phyloP scores from a whole-genome alignment of 2,329 filamentous ascomycete species.

The Fusarium luffae region DNA sequence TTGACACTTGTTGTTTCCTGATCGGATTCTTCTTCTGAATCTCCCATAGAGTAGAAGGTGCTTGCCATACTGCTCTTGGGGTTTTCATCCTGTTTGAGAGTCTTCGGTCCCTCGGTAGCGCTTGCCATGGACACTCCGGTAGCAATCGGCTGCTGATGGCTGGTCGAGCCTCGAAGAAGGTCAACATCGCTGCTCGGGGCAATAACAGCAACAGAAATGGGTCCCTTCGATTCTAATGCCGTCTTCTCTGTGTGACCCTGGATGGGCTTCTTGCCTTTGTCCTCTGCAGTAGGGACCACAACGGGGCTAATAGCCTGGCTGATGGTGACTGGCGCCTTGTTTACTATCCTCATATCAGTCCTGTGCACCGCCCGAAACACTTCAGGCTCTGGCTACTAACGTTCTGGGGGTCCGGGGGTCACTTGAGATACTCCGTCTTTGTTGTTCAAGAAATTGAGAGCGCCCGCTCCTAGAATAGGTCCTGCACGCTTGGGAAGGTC shows the following conservation, averaged over 20 bases:
- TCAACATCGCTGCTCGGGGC: not conserved
- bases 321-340: not conserved
- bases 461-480: constrained; percentile 35
- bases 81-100: not conserved
- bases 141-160: not conserved
- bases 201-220: not conserved
- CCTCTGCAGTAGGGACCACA: not conserved
- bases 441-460: constrained; percentile 41
- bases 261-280: not conserved
- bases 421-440: constrained; percentile 10
- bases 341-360: constrained; percentile 14
- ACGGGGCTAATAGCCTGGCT: not conserved
- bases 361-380: not conserved
- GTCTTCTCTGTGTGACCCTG: not conserved
- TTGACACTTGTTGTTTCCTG: not conserved
- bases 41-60: constrained; percentile 34
- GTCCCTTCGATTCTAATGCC: not conserved
- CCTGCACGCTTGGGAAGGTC: constrained; percentile 23
- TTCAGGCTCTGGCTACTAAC: constrained; percentile 11
- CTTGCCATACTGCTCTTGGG: constrained; percentile 26
- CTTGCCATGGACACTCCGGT: not conserved
- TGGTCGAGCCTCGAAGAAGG: not conserved
- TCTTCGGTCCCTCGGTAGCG: not conserved
- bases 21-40: constrained; percentile 4
- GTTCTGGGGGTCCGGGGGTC: not conserved